Percentiles rank a stretch among this genome's conserved stretches.
These are phyloP conservation scores for Paraphaeosphaeria minitans DNA, from an alignment of 2,329 filamentous ascomycete species.

Conservation along the genomic window DNA sequence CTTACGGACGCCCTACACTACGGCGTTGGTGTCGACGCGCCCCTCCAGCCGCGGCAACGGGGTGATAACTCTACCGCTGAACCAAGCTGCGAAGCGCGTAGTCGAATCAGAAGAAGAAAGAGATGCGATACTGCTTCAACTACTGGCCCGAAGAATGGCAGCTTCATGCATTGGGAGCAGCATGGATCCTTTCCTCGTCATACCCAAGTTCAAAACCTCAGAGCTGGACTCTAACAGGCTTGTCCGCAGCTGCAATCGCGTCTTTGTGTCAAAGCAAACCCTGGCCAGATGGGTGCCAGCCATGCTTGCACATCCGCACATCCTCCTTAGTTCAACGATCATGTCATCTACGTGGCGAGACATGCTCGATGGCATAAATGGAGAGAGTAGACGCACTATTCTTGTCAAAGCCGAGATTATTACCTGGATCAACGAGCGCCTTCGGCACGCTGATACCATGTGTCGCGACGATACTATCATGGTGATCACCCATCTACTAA, in stretches of 20 bases:
- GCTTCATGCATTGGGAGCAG: constrained; percentile 22
- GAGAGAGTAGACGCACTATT: constrained; percentile 33
- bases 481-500: constrained; percentile 37
- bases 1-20: not conserved
- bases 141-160: constrained; percentile 21
- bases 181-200: constrained; percentile 27
- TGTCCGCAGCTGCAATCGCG: constrained; percentile 27
- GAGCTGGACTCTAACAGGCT: constrained; percentile 25
- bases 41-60: constrained; percentile 12
- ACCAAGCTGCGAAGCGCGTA: constrained; percentile 12
- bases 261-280: constrained; percentile 28
- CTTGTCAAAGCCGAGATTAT: constrained; percentile 36
- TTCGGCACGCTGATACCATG: constrained; percentile 16
- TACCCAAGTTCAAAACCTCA: constrained; percentile 27
- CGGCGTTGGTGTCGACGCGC: not conserved
- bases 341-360: constrained; percentile 37
- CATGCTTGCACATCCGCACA: constrained; percentile 32
- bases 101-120: constrained; percentile 23
- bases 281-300: constrained; percentile 33
- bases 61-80: constrained; percentile 5
- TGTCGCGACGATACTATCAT: constrained; percentile 34
- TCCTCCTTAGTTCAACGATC: constrained; percentile 32
- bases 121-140: constrained; percentile 23
- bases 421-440: constrained; percentile 31
- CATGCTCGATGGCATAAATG: constrained; percentile 27